A percentile compares a stretch with the other conserved stretches of the same genome.
phyloP scores from a whole-genome alignment of 83 land plant genomes.

The Picea mariana region DNA sequence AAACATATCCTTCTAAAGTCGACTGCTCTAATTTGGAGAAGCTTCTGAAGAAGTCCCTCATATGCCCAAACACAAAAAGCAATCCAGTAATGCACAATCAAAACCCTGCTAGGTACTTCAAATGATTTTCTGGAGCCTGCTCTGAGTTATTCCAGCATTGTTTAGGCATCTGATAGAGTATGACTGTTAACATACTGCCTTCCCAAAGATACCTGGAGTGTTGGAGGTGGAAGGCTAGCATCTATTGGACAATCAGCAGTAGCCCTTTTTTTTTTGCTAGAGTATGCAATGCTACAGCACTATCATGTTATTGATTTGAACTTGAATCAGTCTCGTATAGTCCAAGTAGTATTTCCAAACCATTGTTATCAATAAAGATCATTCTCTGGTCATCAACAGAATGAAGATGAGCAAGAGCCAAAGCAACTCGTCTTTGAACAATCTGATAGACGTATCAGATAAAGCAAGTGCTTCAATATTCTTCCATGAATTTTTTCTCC shows the following conservation, averaged over 20 bases:
- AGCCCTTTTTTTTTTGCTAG: conserved; percentile 86
- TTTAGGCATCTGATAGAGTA: too few relatives aligned
- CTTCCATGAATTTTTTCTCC: conserved; percentile 94
- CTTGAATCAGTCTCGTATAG: conserved; percentile 57
- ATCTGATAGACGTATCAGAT: conserved; percentile 81
- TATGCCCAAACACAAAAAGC: too few relatives aligned
- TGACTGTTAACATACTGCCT: too few relatives aligned
- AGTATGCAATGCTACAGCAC: conserved; percentile 74
- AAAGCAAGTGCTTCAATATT: conserved; percentile 83
- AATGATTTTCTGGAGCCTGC: too few relatives aligned
- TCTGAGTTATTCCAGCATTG: too few relatives aligned
- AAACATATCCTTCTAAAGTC: too few relatives aligned
- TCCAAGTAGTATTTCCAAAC: conserved; percentile 78
- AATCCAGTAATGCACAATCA: too few relatives aligned
- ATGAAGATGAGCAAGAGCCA: conserved; percentile 95
- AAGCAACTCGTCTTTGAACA: conserved; percentile 86
- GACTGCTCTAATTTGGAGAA: too few relatives aligned
- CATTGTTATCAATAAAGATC: conserved; percentile 88
- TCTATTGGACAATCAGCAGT: conserved; percentile 80
- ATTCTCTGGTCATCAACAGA: conserved; percentile 70
- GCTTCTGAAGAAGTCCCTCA: too few relatives aligned
- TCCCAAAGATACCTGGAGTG: conserved; percentile 81
- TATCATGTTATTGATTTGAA: conserved; percentile 72
- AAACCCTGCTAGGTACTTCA: too few relatives aligned
- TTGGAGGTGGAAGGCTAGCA: conserved; percentile 89